These are phyloP conservation scores for Venturia oleaginea DNA, from an alignment of 2,329 filamentous ascomycete genomes.

Conservation along the genomic window DNA sequence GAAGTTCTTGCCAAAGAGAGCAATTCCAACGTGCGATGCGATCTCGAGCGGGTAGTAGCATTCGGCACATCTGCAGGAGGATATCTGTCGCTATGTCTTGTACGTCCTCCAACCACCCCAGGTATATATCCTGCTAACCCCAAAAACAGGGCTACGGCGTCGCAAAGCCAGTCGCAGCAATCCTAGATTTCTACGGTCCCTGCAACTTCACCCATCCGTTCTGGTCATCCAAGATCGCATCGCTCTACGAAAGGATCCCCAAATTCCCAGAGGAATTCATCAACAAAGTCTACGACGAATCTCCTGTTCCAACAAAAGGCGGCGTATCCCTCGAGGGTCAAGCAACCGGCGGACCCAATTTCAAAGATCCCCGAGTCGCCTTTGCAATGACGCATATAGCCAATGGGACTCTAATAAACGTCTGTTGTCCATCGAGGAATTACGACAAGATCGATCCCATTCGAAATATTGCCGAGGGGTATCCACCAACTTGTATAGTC, in stretches of 20 bases:
- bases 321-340: slow-evolving; percentile 36
- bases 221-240: slow-evolving; percentile 27
- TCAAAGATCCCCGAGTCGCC: slow-evolving; percentile 27
- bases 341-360: background rate
- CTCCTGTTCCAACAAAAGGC: slow-evolving; percentile 31
- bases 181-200: slow-evolving; percentile 36
- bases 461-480: slow-evolving; percentile 23
- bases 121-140: background rate
- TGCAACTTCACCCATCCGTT: slow-evolving; percentile 31
- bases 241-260: slow-evolving; percentile 20
- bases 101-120: background rate
- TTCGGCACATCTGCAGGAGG: slow-evolving; percentile 32
- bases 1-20: slow-evolving; percentile 16
- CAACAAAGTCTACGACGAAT: slow-evolving; percentile 26
- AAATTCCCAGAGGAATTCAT: slow-evolving; percentile 22
- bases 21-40: slow-evolving; percentile 17
- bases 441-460: slow-evolving; percentile 26
- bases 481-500: slow-evolving; percentile 35
- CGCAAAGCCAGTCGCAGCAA: slow-evolving; percentile 28
- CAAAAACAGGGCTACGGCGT: slow-evolving; percentile 29
- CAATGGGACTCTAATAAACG: slow-evolving; percentile 30
- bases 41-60: slow-evolving; percentile 26
- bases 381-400: slow-evolving; percentile 36
- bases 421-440: slow-evolving; percentile 20
- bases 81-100: slow-evolving; percentile 38